Evolutionary conservation across 495 filamentous ascomycete genomes (phyloP).

Genomic region (Pseudoneurospora amorphoporcata): DNA sequence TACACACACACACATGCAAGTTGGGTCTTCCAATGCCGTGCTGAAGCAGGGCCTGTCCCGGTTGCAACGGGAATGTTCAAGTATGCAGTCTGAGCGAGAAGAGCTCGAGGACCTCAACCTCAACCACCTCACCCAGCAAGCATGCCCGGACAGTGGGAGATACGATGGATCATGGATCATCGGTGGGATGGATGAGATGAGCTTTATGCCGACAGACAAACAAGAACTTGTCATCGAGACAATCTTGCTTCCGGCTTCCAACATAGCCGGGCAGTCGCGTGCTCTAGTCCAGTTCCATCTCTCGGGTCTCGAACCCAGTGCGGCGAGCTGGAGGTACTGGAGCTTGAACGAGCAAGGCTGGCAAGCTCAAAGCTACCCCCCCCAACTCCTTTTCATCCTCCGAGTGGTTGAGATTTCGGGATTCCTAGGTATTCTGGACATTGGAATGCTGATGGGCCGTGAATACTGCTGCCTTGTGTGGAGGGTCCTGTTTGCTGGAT

Average conservation of each 20-base stretch:
- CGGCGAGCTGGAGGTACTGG: neutral
- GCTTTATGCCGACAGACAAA: neutral
- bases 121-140: too few relatives aligned
- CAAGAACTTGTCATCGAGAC: neutral
- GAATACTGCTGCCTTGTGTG: neutral
- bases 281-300: neutral
- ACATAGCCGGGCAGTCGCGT: neutral
- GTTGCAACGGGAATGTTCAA: neutral
- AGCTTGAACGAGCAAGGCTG: neutral
- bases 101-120: neutral
- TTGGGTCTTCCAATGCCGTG: neutral
- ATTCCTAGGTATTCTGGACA: neutral
- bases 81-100: neutral
- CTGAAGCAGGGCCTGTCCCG: neutral
- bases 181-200: neutral
- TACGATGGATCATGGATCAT: neutral
- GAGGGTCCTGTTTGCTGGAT: neutral
- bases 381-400: neutral
- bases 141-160: neutral
- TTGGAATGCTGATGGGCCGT: neutral
- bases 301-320: neutral
- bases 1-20: neutral
- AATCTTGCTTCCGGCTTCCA: neutral
- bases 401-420: neutral
- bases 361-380: neutral